Percentiles rank a stretch among this genome's conserved stretches.
These are phyloP conservation scores for Blastomyces percursus DNA, from an alignment of 2,329 filamentous ascomycete species.

Conservation along the genomic window DNA sequence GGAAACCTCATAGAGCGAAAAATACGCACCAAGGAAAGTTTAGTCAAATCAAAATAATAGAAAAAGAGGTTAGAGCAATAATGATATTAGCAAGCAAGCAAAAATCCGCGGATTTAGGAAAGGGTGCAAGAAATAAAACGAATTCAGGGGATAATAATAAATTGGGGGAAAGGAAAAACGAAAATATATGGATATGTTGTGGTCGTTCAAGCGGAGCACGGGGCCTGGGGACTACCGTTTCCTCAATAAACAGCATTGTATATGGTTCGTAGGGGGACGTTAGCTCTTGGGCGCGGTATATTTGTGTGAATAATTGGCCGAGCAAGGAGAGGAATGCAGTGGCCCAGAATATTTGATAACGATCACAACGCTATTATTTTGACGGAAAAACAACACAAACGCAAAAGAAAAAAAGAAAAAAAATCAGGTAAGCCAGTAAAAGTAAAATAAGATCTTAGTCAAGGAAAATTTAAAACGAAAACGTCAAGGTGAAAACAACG, in stretches of 20 bases:
- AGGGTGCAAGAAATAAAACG: not conserved
- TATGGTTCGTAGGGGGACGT: not conserved
- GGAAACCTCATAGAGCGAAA: not conserved
- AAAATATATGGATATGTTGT: constrained; percentile 1
- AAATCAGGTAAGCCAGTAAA: not conserved
- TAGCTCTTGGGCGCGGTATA: not conserved
- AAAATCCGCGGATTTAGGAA: not conserved
- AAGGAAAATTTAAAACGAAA: not conserved
- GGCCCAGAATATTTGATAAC: constrained; percentile 1
- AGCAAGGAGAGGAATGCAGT: not conserved
- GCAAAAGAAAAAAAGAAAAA: not conserved
- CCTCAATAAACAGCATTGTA: not conserved
- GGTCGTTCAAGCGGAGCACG: not conserved
- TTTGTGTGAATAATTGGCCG: not conserved
- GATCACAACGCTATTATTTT: constrained; percentile 6
- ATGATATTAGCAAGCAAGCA: not conserved
- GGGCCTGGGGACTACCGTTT: not conserved
- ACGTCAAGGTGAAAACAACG: not conserved
- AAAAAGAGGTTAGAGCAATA: not conserved
- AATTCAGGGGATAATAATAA: not conserved
- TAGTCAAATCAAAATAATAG: not conserved
- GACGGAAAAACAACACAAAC: not conserved
- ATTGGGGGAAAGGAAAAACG: not conserved
- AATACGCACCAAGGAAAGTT: not conserved
- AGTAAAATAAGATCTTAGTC: not conserved